Evolutionary conservation across 345 rosid species (phyloP).

Genomic region (Pugionium dolabratum): DNA sequence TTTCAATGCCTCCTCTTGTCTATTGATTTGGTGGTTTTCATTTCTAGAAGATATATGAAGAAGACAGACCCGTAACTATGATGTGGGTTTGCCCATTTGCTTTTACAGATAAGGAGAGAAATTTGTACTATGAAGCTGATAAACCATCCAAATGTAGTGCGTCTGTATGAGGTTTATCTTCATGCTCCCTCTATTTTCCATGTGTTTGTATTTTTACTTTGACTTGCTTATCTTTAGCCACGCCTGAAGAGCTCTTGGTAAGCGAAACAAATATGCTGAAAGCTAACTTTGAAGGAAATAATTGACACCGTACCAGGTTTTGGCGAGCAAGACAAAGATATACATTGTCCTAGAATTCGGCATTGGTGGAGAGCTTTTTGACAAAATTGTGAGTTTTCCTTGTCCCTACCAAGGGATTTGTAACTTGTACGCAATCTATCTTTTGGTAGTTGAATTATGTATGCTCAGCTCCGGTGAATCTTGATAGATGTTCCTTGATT

Average conservation of each 20-base stretch:
- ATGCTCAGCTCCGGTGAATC: neutral
- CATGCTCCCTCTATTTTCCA: constrained; percentile 11
- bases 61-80: neutral
- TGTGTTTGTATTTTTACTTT: constrained; percentile 22
- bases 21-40: neutral
- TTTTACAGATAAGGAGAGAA: constrained; percentile 83
- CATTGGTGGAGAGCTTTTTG: constrained; percentile 81
- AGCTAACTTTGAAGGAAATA: constrained; percentile 4
- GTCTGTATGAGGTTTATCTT: constrained; percentile 67
- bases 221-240: neutral
- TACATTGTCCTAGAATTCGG: constrained; percentile 66
- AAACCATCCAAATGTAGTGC: constrained; percentile 95
- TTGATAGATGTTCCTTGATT: neutral
- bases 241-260: neutral
- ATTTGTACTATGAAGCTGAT: constrained; percentile 87
- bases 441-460: neutral
- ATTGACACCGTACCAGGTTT: constrained; percentile 49
- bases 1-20: neutral
- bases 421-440: constrained; percentile 4
- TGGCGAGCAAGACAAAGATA: constrained; percentile 82
- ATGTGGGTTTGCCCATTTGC: constrained; percentile 14
- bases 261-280: neutral
- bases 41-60: no score
- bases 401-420: constrained; percentile 1
- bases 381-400: constrained; percentile 64